Conservation (phyloP, 805 yeast species). For the Dipodascus geniculatus region DNA sequence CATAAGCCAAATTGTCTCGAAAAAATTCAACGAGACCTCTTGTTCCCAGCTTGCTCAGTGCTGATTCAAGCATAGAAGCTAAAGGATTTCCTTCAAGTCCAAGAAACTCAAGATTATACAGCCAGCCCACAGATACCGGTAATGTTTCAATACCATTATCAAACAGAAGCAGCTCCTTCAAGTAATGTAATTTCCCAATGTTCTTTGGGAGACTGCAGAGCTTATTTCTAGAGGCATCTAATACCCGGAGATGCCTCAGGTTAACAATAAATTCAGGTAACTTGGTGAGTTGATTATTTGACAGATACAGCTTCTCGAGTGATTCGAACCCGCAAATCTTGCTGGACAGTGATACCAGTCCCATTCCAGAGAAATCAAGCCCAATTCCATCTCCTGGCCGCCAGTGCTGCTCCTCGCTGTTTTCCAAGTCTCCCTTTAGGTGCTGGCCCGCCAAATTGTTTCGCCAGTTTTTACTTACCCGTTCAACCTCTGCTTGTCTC, state of each 20-base stretch:
- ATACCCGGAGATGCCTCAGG: background rate
- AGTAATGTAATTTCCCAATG: background rate
- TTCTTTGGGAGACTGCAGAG: background rate
- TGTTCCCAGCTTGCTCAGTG: background rate
- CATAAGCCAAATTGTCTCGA: background rate
- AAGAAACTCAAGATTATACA: background rate
- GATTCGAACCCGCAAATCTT: background rate
- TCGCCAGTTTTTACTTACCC: background rate
- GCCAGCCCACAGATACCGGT: background rate
- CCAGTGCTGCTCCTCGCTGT: background rate
- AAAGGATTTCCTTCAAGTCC: background rate
- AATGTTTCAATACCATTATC: background rate
- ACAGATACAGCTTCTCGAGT: background rate
- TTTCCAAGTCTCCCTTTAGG: background rate
- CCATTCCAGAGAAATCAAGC: background rate
- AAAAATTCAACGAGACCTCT: background rate
- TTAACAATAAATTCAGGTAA: background rate
- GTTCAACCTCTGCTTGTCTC: background rate
- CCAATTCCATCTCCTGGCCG: background rate
- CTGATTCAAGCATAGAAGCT: background rate
- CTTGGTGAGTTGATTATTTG: background rate
- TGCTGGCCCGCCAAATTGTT: background rate
- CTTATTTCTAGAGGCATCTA: background rate
- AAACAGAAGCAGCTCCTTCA: background rate
- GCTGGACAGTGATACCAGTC: background rate